phyloP scores from a whole-genome alignment of 768 basidiomycete species.

The Vararia minispora region DNA sequence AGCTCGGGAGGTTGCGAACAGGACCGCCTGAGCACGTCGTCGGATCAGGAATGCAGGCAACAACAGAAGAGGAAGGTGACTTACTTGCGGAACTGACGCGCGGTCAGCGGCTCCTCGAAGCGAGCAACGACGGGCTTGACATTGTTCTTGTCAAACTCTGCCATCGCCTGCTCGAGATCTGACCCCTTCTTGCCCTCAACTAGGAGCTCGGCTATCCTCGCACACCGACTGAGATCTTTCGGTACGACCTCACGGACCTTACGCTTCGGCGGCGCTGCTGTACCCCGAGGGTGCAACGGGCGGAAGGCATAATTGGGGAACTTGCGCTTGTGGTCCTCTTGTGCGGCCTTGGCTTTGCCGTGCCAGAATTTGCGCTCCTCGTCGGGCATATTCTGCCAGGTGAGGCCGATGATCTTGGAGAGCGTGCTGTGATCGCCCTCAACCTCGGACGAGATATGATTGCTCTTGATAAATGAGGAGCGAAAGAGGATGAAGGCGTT shows the following conservation, averaged over 20 bases:
- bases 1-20: too few relatives aligned
- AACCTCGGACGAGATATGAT: constrained; percentile 65
- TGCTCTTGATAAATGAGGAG: constrained; percentile 69
- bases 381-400: constrained; percentile 69
- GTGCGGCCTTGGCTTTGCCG: constrained; percentile 57
- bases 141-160: constrained; percentile 33
- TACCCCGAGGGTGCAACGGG: constrained; percentile 42
- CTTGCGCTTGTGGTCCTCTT: constrained; percentile 63
- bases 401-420: constrained; percentile 76
- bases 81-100: constrained; percentile 53
- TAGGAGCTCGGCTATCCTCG: constrained; percentile 55
- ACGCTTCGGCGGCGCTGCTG: constrained; percentile 33
- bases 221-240: constrained; percentile 53
- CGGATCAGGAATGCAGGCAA: constrained; percentile 60
- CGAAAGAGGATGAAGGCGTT: constrained; percentile 86
- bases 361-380: constrained; percentile 75
- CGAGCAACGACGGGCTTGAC: constrained; percentile 55
- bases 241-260: constrained; percentile 52
- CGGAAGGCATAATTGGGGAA: constrained; percentile 71
- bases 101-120: constrained; percentile 66
- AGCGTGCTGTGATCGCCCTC: constrained; percentile 78
- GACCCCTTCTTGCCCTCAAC: constrained; percentile 28
- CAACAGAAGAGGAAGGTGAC: too few relatives aligned
- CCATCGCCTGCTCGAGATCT: constrained; percentile 24
- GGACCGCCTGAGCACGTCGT: too few relatives aligned